Base-by-base conservation (phyloP, 306 rosid genomes). In the Oemleria cerasiformis region DNA sequence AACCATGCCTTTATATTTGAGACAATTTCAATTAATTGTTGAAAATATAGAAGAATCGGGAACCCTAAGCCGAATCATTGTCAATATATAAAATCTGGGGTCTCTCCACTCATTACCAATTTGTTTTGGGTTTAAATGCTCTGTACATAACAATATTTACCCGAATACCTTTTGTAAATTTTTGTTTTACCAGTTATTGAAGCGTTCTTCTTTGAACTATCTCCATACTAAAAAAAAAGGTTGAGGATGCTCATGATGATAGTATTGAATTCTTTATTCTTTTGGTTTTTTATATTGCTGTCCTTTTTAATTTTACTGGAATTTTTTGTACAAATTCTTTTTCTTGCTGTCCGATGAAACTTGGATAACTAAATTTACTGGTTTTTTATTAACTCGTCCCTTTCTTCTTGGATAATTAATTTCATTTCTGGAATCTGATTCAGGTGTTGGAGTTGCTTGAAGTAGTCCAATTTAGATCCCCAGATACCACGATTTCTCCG, bases 381-480 rank as follows among this genome's bases (percentile, higher is more conserved):
- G 36, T 1, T 30, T 30, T 30, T 30, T 30, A 30, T 30, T 20
- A 8, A 19, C 62, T 72, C 40, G 15, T 79, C 43, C 19, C 11
- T 59, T 53, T 17, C 7, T 49, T 19, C 42, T 60, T 21, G 49
- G 54, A 44, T 59, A 21, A 56, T 57, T 50, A 58, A 5, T 74
- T 30, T 75, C 74, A 45, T 48, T 38, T 76, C 57, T 67, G 9
- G 68, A 14, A 58, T 82, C 48, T 74, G 70, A 53, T 38, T 63
- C 81, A 94, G 98, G 98, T 85, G 41, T 79, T 94, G 85, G 96
- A 89, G 76, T 79, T 94, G 84, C 98, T 94, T 81, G 98, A 94
- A 84, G 87, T 94, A 36, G 77, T 94, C 69, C 98, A 91, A 82
- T 94, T 94, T 82, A 84, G 88, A 84, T 83, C 96, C 77, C 97